phyloP scores from a whole-genome alignment of 768 basidiomycete species.

The Exsudoporus frostii region DNA sequence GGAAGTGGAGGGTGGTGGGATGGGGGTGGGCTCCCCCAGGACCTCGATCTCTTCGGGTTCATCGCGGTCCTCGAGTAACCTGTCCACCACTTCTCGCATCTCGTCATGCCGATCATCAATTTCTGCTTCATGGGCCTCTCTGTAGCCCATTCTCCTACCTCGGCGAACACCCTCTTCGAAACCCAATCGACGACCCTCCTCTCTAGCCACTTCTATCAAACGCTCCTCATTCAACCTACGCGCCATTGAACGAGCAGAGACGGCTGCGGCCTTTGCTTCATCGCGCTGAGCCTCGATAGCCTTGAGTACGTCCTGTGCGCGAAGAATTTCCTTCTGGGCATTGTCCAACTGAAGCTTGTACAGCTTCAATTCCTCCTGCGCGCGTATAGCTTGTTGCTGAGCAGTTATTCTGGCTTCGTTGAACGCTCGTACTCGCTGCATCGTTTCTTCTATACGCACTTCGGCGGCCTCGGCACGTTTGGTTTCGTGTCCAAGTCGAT shows the following conservation, averaged over 20 bases:
- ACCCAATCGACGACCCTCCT: slow-evolving; percentile 52
- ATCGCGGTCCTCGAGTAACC: slow-evolving; percentile 24
- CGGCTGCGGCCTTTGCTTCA: slow-evolving; percentile 47
- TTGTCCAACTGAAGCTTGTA: slow-evolving; percentile 58
- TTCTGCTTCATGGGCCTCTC: slow-evolving; percentile 23
- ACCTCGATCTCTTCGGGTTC: slow-evolving; percentile 24
- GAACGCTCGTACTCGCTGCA: slow-evolving; percentile 29
- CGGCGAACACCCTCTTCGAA: slow-evolving; percentile 48
- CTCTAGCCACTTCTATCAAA: slow-evolving; percentile 47
- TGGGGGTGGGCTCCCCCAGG: slow-evolving; percentile 9
- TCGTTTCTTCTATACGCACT: slow-evolving; percentile 28
- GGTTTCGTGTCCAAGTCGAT: slow-evolving; percentile 38
- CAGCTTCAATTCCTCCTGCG: slow-evolving; percentile 48
- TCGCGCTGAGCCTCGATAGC: slow-evolving; percentile 46
- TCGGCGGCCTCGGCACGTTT: slow-evolving; percentile 36
- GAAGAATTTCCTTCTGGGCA: slow-evolving; percentile 57
- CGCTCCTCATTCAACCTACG: slow-evolving; percentile 46
- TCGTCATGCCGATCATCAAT: slow-evolving; percentile 13
- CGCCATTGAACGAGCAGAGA: slow-evolving; percentile 42
- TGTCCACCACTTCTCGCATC: slow-evolving; percentile 22
- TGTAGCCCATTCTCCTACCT: slow-evolving; percentile 29
- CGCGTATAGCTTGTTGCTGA: slow-evolving; percentile 29
- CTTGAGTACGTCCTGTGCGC: slow-evolving; percentile 51
- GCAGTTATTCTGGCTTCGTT: slow-evolving; percentile 31
- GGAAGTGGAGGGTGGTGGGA: slow-evolving; percentile 12